Evolutionary conservation across 108 stramenopile species (phyloP).

Genomic region (Cyclotella sp.): DNA sequence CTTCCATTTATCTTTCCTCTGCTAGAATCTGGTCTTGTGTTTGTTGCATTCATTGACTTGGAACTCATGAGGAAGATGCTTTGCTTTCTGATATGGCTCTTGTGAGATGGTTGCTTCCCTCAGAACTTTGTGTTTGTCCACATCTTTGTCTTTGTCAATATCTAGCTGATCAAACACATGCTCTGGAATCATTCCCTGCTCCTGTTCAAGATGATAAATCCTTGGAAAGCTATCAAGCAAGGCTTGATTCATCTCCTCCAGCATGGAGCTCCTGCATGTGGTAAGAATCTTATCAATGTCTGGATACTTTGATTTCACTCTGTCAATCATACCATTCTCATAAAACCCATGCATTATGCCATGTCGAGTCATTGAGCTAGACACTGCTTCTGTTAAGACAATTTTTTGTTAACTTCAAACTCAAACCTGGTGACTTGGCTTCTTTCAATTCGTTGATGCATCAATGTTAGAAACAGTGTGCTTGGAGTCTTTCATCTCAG

Average conservation of each 20-base stretch:
- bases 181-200: background rate
- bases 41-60: background rate
- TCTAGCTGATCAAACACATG: background rate
- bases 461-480: background rate
- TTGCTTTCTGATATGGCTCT: slow-evolving; percentile 7
- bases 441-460: background rate
- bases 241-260: background rate
- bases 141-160: background rate
- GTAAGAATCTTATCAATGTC: background rate
- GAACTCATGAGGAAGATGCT: slow-evolving; percentile 3
- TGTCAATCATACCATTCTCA: background rate
- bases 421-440: background rate
- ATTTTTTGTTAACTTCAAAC: background rate
- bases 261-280: background rate
- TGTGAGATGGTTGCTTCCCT: slow-evolving; percentile 8
- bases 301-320: background rate
- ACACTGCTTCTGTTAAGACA: background rate
- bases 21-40: background rate
- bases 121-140: background rate
- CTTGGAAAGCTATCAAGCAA: background rate
- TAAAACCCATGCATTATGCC: slow-evolving; percentile 5
- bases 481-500: background rate
- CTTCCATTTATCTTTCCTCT: background rate
- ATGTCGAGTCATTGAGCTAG: background rate
- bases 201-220: background rate